These are phyloP conservation scores for Tolypocladium inflatum DNA, from an alignment of 2,329 filamentous ascomycete genomes.

Conservation along the genomic window DNA sequence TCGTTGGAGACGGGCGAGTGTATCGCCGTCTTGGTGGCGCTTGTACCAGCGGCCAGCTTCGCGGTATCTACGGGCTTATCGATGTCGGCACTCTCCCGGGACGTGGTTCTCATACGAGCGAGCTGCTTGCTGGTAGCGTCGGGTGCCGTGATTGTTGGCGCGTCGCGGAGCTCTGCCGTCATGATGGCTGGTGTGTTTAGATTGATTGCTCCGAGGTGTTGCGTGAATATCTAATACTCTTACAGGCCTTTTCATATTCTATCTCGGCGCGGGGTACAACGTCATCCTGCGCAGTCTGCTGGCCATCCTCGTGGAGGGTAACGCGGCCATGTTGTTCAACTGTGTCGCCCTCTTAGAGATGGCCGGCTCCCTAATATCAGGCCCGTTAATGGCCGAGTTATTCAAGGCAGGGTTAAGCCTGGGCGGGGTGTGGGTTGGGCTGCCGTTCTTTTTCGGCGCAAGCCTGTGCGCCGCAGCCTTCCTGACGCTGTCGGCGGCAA, in stretches of 20 bases:
- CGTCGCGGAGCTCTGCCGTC: not conserved
- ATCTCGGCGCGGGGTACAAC: not conserved
- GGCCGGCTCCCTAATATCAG: not conserved
- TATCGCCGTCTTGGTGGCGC: not conserved
- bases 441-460: not conserved
- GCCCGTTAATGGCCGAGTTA: not conserved
- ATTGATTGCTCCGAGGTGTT: not conserved
- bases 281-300: not conserved
- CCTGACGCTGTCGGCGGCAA: not conserved
- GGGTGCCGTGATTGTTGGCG: not conserved
- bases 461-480: not conserved
- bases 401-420: not conserved
- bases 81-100: not conserved
- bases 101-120: not conserved
- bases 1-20: not conserved
- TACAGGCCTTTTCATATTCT: not conserved
- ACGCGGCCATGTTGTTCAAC: not conserved
- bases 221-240: not conserved
- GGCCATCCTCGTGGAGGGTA: not conserved
- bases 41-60: not conserved
- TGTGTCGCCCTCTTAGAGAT: not conserved
- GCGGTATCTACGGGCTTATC: not conserved
- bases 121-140: not conserved
- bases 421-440: not conserved
- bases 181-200: not conserved